Percentiles rank a stretch among this genome's conserved stretches.
Conservation (phyloP, 768 basidiomycete species). For the Dioszegia crocea region DNA sequence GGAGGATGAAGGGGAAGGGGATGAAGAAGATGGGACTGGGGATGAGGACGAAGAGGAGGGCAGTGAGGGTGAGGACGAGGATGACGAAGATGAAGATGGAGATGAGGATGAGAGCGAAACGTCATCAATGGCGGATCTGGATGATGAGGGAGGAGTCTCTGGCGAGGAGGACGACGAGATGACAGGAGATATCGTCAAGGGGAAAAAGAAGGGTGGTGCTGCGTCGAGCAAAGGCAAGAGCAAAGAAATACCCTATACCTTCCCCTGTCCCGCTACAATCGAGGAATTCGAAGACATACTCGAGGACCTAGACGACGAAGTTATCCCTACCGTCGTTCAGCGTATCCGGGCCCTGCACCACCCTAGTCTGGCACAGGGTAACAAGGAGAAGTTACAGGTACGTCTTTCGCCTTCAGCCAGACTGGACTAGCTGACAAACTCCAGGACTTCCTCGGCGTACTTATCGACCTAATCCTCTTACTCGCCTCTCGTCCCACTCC, state of each 20-base stretch:
- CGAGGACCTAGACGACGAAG: conserved; percentile 63
- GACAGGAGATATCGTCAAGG: conserved; percentile 50
- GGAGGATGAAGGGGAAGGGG: conserved; percentile 49
- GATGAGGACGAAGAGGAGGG: conserved; percentile 52
- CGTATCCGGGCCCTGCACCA: conserved; percentile 88
- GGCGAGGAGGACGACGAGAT: conserved; percentile 50
- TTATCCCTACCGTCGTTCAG: conserved; percentile 75
- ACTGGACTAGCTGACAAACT: not conserved
- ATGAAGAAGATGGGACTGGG: conserved; percentile 46
- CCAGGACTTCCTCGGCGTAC: conserved; percentile 69
- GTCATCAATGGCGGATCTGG: conserved; percentile 44
- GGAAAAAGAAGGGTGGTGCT: conserved; percentile 3
- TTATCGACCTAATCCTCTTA: conserved; percentile 84
- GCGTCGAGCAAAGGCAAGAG: conserved; percentile 13
- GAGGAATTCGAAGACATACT: conserved; percentile 85
- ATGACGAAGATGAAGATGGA: conserved; percentile 52
- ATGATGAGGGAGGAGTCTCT: conserved; percentile 9
- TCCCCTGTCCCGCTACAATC: conserved; percentile 78
- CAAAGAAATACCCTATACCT: conserved; percentile 83
- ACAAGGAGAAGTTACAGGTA: conserved; percentile 89
- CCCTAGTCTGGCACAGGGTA: conserved; percentile 82
- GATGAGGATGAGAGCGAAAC: conserved; percentile 47
- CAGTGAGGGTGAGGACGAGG: conserved; percentile 49
- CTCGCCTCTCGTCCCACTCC: conserved; percentile 64
- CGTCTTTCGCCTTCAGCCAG: conserved; percentile 17